These are phyloP conservation scores for Nothophaeocryptopus gaeumannii DNA, from an alignment of 2,329 filamentous ascomycete species.

Conservation along the genomic window DNA sequence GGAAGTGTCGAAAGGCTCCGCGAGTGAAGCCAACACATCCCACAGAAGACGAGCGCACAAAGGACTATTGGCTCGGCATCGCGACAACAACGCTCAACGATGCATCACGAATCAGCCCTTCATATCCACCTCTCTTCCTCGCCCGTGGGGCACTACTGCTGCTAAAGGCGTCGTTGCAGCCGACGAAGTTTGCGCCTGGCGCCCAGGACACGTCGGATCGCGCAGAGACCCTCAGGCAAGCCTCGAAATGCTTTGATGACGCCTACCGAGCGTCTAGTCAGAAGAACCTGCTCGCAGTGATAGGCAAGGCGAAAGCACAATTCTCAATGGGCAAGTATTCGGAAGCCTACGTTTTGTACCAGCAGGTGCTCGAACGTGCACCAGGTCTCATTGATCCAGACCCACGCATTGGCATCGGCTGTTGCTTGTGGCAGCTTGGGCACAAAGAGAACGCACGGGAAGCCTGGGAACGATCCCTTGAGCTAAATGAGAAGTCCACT, in stretches of 20 bases:
- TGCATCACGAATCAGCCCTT: conserved; percentile 88
- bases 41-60: conserved; percentile 75
- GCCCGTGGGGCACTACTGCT: conserved; percentile 87
- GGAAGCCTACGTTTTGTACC: conserved; percentile 80
- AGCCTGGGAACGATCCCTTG: conserved; percentile 85
- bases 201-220: conserved; percentile 66
- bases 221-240: conserved; percentile 76
- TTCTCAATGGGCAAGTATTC: conserved; percentile 84
- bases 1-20: conserved; percentile 81
- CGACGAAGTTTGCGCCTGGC: conserved; percentile 61
- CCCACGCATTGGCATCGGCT: conserved; percentile 91
- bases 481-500: conserved; percentile 81
- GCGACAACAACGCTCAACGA: conserved; percentile 94
- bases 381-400: conserved; percentile 89
- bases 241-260: conserved; percentile 92
- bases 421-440: conserved; percentile 94
- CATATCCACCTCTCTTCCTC: conserved; percentile 85
- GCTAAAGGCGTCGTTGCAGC: conserved; percentile 80
- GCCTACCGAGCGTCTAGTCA: conserved; percentile 79
- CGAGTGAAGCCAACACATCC: conserved; percentile 59
- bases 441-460: conserved; percentile 88
- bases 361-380: conserved; percentile 80
- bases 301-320: conserved; percentile 83
- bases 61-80: conserved; percentile 85
- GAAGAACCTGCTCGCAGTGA: conserved; percentile 85